These are phyloP conservation scores for Cladosporium sp. DNA, from an alignment of 2,329 filamentous ascomycete genomes.

Conservation along the genomic window DNA sequence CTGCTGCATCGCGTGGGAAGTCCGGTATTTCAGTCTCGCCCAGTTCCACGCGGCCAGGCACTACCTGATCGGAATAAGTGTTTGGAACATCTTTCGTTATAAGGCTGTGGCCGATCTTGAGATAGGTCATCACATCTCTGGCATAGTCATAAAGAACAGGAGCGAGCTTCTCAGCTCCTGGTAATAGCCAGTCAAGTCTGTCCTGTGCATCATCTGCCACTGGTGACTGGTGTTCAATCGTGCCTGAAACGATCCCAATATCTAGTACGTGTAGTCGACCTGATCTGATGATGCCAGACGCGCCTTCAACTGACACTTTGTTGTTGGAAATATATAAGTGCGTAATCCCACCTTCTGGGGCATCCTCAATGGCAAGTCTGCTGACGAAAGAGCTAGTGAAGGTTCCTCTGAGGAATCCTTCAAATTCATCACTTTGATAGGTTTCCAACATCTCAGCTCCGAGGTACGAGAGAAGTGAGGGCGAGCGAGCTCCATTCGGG, in stretches of 20 bases:
- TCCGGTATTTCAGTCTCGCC: conserved; percentile 23
- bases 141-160: conserved; percentile 47
- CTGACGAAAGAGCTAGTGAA: conserved; percentile 49
- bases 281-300: conserved; percentile 50
- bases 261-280: conserved; percentile 53
- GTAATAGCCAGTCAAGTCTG: conserved; percentile 32
- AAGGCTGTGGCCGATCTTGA: conserved; percentile 53
- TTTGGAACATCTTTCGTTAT: conserved; percentile 38
- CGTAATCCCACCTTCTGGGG: conserved; percentile 52
- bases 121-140: conserved; percentile 41
- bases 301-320: conserved; percentile 51
- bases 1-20: conserved; percentile 18
- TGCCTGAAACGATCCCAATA: conserved; percentile 45
- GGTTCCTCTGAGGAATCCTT: conserved; percentile 47
- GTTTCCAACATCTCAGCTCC: conserved; percentile 37
- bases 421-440: conserved; percentile 46
- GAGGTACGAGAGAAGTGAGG: conserved; percentile 33
- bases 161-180: conserved; percentile 52
- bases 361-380: conserved; percentile 53
- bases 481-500: conserved; percentile 17
- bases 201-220: conserved; percentile 16
- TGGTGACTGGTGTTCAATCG: conserved; percentile 23
- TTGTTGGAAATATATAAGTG: conserved; percentile 59
- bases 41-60: conserved; percentile 26
- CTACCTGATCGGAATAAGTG: conserved; percentile 17